Percentiles rank a stretch among this genome's conserved stretches.
These are phyloP conservation scores for Xylariaceae sp. DNA, from an alignment of 2,329 filamentous ascomycete genomes.

Conservation along the genomic window DNA sequence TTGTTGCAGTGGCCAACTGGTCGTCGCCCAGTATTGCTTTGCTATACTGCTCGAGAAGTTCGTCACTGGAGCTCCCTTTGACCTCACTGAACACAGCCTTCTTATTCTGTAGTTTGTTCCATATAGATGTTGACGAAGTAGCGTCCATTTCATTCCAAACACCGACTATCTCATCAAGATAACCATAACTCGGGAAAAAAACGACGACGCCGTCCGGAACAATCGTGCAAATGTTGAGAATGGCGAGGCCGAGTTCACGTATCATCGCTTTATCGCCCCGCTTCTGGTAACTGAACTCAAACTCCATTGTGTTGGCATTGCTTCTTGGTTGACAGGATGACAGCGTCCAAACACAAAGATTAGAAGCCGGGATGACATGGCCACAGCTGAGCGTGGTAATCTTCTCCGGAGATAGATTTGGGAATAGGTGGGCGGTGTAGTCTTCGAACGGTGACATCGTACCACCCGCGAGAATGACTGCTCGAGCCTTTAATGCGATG, in stretches of 20 bases:
- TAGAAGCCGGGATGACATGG: slow-evolving; percentile 86
- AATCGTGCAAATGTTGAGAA: slow-evolving; percentile 73
- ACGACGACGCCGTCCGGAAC: slow-evolving; percentile 91
- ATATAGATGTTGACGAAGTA: slow-evolving; percentile 53
- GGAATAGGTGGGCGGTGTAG: slow-evolving; percentile 86
- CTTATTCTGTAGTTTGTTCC: slow-evolving; percentile 62
- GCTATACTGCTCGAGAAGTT: slow-evolving; percentile 76
- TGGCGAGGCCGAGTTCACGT: slow-evolving; percentile 72
- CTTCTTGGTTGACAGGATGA: slow-evolving; percentile 48
- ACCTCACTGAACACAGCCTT: slow-evolving; percentile 70
- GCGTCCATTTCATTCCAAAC: slow-evolving; percentile 61
- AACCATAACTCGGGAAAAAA: slow-evolving; percentile 96
- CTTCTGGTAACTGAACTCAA: slow-evolving; percentile 89
- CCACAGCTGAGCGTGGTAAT: slow-evolving; percentile 89
- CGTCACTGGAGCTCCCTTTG: slow-evolving; percentile 66
- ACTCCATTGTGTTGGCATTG: slow-evolving; percentile 46
- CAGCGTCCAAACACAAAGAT: slow-evolving; percentile 80
- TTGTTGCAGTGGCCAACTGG: slow-evolving; percentile 10
- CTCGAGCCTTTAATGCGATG: slow-evolving; percentile 81
- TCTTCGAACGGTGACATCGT: slow-evolving; percentile 98
- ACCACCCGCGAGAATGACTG: slow-evolving; percentile 89
- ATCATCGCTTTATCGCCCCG: slow-evolving; percentile 75
- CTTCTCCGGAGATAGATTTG: slow-evolving; percentile 67
- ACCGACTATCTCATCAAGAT: slow-evolving; percentile 75
- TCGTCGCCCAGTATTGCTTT: slow-evolving; percentile 65